Percentiles rank a stretch among this genome's conserved stretches.
These are phyloP conservation scores for Simplicillium aogashimaense DNA, from an alignment of 2,329 filamentous ascomycete species.

Conservation along the genomic window DNA sequence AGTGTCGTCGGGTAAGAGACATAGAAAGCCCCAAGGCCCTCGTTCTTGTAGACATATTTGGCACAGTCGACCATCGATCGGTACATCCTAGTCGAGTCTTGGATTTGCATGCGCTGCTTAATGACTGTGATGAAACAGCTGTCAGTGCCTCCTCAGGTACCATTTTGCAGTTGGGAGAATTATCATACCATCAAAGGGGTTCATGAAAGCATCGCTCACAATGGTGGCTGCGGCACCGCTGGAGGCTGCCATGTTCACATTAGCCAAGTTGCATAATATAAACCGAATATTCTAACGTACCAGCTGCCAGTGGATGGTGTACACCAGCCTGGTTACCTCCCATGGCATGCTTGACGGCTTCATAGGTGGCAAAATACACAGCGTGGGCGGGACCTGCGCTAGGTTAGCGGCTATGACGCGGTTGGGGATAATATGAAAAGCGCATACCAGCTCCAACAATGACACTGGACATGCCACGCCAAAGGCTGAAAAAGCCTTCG, in stretches of 20 bases:
- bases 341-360: conserved; percentile 91
- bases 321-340: conserved; percentile 81
- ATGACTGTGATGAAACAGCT: conserved; percentile 83
- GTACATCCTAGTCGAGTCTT: conserved; percentile 82
- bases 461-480: conserved; percentile 94
- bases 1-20: conserved; percentile 96
- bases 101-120: conserved; percentile 98
- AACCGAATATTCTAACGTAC: conserved; percentile 37
- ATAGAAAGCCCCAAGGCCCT: conserved; percentile 90
- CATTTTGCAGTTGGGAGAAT: background rate
- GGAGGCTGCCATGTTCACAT: conserved; percentile 50
- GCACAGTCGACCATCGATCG: conserved; percentile 82
- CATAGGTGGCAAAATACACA: conserved; percentile 97
- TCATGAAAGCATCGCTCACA: conserved; percentile 97
- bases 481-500: conserved; percentile 84
- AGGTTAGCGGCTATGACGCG: conserved; percentile 10
- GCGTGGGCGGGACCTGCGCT: conserved; percentile 83
- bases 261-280: background rate
- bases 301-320: conserved; percentile 88
- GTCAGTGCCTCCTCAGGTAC: conserved; percentile 3
- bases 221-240: conserved; percentile 94
- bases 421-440: background rate
- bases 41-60: conserved; percentile 72
- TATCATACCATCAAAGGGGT: conserved; percentile 84
- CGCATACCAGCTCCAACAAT: conserved; percentile 81